Evolutionary conservation across 139 green algal species (phyloP), one percentile per base, ranked within the genome.

Genomic region (Mesotaenium endlicherianum): DNA sequence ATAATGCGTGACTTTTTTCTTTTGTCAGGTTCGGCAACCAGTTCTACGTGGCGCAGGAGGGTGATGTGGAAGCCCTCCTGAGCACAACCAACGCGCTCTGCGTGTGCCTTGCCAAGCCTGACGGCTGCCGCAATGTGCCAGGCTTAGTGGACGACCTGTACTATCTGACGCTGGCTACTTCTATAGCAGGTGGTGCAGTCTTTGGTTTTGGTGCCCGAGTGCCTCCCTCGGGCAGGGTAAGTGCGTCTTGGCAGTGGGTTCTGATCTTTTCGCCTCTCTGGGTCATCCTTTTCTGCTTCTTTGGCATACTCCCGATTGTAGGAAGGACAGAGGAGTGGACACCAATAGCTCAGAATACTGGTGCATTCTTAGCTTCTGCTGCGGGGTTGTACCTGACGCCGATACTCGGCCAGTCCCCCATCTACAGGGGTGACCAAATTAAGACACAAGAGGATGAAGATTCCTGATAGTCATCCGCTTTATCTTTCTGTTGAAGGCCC

Each of bases 111-210:
- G 31, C 20, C n/a, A 85, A 84, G 17, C 42, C 53, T 26, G 55
- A 85, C 14, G 80, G 80, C 42, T 88, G 83, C 44, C 20, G 8
- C 14, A 59, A 60, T 47, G 83, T 88, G 41, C 83, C 83, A 5
- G 83, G 83, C n/a, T 39, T 88, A 14, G 42, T 59, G 16, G 82
- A 89, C 39, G 83, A 88, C 30, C 82, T 88, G 14, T 88, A 90
- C 75, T 89, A 90, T 45, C 26, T 88, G 6, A 88, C 83, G 6
- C 82, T 88, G 8, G 76, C 75, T 14, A 90, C 64, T 5, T 88
- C 84, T 17, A 84, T 88, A 31, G 84, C 42, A 45, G 81, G 83
- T 1, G 83, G 83, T 6, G 31, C 86, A 16, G 83, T 88, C n/a
- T 88, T 88, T 70, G 83, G 83, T 2, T 88, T 88, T 38, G 82